These are phyloP conservation scores for Aspergillus steynii DNA, from an alignment of 495 filamentous ascomycete species.

Conservation along the genomic window DNA sequence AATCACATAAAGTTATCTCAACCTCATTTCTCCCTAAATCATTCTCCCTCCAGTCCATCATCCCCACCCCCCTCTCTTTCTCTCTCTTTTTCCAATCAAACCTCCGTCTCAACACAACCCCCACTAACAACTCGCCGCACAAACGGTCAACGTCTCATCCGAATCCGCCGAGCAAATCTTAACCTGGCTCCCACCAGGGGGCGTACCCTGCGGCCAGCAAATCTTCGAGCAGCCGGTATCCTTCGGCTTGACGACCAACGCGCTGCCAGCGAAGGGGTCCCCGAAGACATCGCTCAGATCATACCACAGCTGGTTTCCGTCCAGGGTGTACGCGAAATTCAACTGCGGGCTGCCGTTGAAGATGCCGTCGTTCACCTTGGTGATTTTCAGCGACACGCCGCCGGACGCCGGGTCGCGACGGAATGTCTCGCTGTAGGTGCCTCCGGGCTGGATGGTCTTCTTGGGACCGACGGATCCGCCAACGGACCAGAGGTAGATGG, in stretches of 20 bases:
- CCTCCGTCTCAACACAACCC: background rate
- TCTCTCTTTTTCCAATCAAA: background rate
- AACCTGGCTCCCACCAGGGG: constrained; percentile 53
- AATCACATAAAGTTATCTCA: too few species aligned
- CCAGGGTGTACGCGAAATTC: constrained; percentile 55
- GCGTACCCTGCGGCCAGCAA: constrained; percentile 50
- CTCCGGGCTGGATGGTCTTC: constrained; percentile 40
- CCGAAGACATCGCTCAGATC: constrained; percentile 58
- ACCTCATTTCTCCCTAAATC: too few species aligned
- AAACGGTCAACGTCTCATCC: constrained; percentile 36
- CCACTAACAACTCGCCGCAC: constrained; percentile 29
- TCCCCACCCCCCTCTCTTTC: too few species aligned
- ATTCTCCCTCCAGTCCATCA: too few species aligned
- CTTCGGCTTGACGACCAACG: constrained; percentile 39
- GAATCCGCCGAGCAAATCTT: constrained; percentile 42
- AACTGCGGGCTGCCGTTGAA: constrained; percentile 54
- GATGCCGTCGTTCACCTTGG: constrained; percentile 47
- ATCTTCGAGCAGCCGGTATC: constrained; percentile 45
- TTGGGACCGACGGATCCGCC: constrained; percentile 42
- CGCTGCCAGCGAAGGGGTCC: constrained; percentile 51
- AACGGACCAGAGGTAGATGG: constrained; percentile 58
- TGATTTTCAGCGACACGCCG: constrained; percentile 58
- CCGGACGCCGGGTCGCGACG: constrained; percentile 51
- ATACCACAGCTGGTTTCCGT: constrained; percentile 52
- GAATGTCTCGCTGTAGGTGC: constrained; percentile 41